phyloP scores from a whole-genome alignment of 192 early-diverging fungal genomes.

The Backusella psychrophila region DNA sequence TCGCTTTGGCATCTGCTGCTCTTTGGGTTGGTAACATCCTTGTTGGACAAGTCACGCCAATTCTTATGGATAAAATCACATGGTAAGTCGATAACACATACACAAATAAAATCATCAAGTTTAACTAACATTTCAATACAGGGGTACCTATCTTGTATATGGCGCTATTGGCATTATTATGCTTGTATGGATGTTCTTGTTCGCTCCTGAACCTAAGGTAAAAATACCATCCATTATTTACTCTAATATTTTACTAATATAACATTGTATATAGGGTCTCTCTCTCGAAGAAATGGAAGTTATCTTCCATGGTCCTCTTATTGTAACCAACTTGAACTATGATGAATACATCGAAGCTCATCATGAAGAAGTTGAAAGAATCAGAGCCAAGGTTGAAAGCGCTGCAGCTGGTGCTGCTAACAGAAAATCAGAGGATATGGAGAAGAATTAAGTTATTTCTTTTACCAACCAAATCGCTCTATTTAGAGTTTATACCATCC shows the following conservation, averaged over 20 bases:
- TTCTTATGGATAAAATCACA: conserved; percentile 22
- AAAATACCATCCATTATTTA: neutral
- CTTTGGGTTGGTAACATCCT: conserved; percentile 80
- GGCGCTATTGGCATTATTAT: conserved; percentile 19
- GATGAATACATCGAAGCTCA: conserved; percentile 13
- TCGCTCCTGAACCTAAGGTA: conserved; percentile 8
- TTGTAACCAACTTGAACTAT: conserved; percentile 23
- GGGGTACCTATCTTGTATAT: conserved; percentile 17
- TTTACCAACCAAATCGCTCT: neutral
- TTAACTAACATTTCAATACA: neutral
- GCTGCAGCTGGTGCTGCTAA: neutral
- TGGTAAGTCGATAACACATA: neutral
- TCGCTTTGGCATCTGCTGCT: conserved; percentile 72
- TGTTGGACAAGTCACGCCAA: conserved; percentile 15
- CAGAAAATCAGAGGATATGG: neutral
- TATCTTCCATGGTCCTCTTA: conserved; percentile 20
- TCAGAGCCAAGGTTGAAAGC: conserved; percentile 11
- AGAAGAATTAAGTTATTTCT: neutral
- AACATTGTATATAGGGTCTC: conserved; percentile 3
- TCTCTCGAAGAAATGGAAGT: conserved; percentile 30
- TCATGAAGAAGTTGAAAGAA: conserved; percentile 17
- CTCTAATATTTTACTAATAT: neutral
- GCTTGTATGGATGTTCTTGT: conserved; percentile 5
- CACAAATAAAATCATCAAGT: neutral
- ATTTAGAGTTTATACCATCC: neutral